Evolutionary conservation across 805 yeast genomes (phyloP).

Genomic region (Saccharomycopsis fibuligera): DNA sequence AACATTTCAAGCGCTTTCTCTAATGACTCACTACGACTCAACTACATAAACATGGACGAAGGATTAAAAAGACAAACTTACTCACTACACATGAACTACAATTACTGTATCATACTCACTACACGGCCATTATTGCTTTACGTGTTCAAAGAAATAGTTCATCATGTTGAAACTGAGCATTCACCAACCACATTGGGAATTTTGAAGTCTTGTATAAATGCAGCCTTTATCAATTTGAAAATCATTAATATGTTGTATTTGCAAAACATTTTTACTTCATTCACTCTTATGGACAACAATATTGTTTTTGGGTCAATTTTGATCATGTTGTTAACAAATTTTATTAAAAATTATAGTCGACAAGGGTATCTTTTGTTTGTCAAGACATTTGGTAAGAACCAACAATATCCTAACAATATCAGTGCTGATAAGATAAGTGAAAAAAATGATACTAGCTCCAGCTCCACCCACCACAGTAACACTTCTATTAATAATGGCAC

Average conservation of each 20-base stretch:
- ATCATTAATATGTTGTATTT: constrained; percentile 3
- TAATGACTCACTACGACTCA: background rate
- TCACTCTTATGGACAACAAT: constrained; percentile 11
- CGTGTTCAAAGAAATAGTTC: constrained; percentile 12
- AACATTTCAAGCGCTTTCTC: too few species aligned
- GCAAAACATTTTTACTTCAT: constrained; percentile 1
- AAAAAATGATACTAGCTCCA: background rate
- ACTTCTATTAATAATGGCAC: background rate
- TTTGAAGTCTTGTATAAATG: constrained; percentile 14
- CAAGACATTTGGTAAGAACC: constrained; percentile 5
- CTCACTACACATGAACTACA: constrained; percentile 15
- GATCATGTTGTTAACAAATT: constrained; percentile 2
- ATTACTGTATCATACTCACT: constrained; percentile 14
- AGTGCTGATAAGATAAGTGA: too few species aligned
- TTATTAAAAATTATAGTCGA: constrained; percentile 8
- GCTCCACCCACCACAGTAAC: background rate
- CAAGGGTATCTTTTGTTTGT: constrained; percentile 8
- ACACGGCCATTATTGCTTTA: constrained; percentile 17
- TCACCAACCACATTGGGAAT: constrained; percentile 14
- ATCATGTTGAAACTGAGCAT: background rate
- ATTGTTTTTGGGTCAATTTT: constrained; percentile 8
- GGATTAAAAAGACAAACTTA: constrained; percentile 6
- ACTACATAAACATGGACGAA: constrained; percentile 5
- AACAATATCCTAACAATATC: too few species aligned
- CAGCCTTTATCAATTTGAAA: constrained; percentile 11